Percentiles rank a stretch among this genome's conserved stretches.
Conservation (phyloP, 2,329 filamentous ascomycete species). For the Cladosporium sp. region DNA sequence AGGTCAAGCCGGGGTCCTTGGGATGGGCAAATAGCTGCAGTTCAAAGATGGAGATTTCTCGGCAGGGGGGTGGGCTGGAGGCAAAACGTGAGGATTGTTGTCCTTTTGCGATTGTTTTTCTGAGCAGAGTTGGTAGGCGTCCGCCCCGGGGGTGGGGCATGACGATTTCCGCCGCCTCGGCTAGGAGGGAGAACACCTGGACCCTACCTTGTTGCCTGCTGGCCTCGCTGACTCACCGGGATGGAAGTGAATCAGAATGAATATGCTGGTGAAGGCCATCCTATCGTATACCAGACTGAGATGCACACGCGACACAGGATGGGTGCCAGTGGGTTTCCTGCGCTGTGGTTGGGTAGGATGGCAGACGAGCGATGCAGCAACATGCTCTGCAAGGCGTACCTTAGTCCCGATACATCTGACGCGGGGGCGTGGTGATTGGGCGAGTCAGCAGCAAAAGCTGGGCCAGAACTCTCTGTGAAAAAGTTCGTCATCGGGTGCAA, state of each 20-base stretch:
- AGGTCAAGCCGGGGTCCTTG: slow-evolving; percentile 7
- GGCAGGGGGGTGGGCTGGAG: neutral
- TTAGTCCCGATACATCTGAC: slow-evolving; percentile 10
- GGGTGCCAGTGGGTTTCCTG: neutral
- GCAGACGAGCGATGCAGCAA: neutral
- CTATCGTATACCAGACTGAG: neutral
- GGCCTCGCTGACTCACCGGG: neutral
- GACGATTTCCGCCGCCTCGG: slow-evolving; percentile 9
- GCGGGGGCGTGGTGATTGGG: slow-evolving; percentile 8
- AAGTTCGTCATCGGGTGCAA: slow-evolving; percentile 1
- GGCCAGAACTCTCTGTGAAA: slow-evolving; percentile 8
- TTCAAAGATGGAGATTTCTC: slow-evolving; percentile 2
- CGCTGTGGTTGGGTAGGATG: slow-evolving; percentile 3
- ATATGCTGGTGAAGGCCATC: no score
- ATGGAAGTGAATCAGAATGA: neutral
- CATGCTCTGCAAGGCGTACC: slow-evolving; percentile 2
- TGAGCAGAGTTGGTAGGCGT: slow-evolving; percentile 9
- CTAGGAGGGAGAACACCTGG: slow-evolving; percentile 6
- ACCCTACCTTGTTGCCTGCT: slow-evolving; percentile 6
- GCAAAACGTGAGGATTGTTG: slow-evolving; percentile 2
- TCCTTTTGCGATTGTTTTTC: slow-evolving; percentile 11
- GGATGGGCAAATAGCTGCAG: slow-evolving; percentile 1
- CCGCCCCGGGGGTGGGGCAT: slow-evolving; percentile 4
- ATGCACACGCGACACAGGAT: slow-evolving; percentile 4
- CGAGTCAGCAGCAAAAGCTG: slow-evolving; percentile 1